Conservation (phyloP, 371 early-diverging fungal genomes). For the Capillidium rhysosporum region DNA sequence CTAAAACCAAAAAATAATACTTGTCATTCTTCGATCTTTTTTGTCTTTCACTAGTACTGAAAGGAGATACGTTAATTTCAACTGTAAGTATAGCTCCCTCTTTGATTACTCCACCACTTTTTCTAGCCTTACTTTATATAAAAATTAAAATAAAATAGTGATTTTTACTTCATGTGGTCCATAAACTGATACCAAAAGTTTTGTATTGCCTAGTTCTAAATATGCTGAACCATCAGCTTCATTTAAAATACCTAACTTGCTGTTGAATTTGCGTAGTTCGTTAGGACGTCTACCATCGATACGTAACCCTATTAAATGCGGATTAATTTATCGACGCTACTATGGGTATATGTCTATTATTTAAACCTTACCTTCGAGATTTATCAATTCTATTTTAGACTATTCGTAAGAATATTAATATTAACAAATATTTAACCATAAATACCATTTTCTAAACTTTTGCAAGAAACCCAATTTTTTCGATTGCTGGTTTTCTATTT, state of each 20-base stretch:
- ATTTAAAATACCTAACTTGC: constrained; percentile 53
- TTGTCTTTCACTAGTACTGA: constrained; percentile 75
- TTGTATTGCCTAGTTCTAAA: constrained; percentile 90
- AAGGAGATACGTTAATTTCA: constrained; percentile 77
- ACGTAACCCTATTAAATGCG: constrained; percentile 57
- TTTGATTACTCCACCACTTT: constrained; percentile 30
- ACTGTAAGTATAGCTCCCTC: constrained; percentile 74
- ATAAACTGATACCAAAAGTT: constrained; percentile 74
- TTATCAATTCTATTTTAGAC: constrained; percentile 1
- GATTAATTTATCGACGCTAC: not conserved
- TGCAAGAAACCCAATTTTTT: no score
- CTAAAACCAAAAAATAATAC: constrained; percentile 16
- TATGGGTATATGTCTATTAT: not conserved
- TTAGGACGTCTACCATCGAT: constrained; percentile 81
- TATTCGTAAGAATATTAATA: not conserved
- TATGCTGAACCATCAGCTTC: constrained; percentile 87
- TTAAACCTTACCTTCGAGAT: not conserved
- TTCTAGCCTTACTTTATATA: constrained; percentile 23
- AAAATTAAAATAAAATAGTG: not conserved
- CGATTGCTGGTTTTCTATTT: no score
- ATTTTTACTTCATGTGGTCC: constrained; percentile 70
- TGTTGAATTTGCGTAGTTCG: constrained; percentile 69
- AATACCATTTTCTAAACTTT: no score
- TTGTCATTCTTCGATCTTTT: constrained; percentile 65
- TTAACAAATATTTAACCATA: no score